phyloP scores from a whole-genome alignment of 768 basidiomycete species.

The Rhodocollybia butyracea region DNA sequence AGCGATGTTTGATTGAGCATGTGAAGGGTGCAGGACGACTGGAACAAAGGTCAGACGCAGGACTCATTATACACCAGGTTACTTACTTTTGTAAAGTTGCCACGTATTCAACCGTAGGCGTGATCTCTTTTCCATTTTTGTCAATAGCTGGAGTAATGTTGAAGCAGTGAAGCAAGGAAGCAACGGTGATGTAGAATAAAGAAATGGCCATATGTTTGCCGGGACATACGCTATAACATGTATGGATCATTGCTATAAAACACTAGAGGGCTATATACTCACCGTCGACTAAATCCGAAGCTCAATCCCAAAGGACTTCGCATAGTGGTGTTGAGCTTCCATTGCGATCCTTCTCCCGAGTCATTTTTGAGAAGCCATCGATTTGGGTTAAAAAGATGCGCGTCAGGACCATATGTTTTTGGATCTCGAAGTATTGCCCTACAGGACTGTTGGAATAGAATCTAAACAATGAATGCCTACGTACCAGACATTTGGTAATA shows the following conservation, averaged over 20 bases:
- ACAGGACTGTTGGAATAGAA: neutral
- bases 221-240: conserved; percentile 22
- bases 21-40: conserved; percentile 21
- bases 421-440: neutral
- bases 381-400: neutral
- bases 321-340: neutral
- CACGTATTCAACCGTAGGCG: conserved; percentile 26
- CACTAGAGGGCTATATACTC: neutral
- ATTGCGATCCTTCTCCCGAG: neutral
- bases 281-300: neutral
- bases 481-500: conserved; percentile 34
- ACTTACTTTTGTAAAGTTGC: neutral
- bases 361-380: neutral
- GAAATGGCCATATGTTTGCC: conserved; percentile 26
- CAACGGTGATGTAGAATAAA: conserved; percentile 23
- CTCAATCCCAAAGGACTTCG: neutral
- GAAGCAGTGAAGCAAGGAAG: conserved; percentile 28
- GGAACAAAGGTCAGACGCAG: neutral
- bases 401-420: neutral
- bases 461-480: neutral
- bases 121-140: conserved; percentile 18
- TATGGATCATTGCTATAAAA: no score
- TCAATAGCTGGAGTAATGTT: conserved; percentile 23
- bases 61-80: neutral
- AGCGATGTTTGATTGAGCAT: conserved; percentile 26